These are phyloP conservation scores for Croton setiger DNA, from an alignment of 441 rosid genomes.

Conservation along the genomic window DNA sequence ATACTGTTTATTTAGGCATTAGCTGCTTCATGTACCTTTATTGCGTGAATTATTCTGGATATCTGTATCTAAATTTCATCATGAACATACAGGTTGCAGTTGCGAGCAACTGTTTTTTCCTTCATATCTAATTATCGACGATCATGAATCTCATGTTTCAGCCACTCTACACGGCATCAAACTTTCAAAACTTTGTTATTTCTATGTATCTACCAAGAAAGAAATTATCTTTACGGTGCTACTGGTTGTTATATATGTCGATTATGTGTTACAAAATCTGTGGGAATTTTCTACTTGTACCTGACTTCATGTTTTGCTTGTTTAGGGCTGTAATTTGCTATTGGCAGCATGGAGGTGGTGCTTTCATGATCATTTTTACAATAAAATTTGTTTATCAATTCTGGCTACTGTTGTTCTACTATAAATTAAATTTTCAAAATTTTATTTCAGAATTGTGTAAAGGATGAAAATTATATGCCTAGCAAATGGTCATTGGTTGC, in stretches of 20 bases:
- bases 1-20: neutral
- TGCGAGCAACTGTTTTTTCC: neutral
- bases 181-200: neutral
- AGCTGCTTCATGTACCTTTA: neutral
- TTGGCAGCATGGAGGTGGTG: slow-evolving; percentile 9
- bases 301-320: slow-evolving; percentile 25
- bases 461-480: neutral
- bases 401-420: neutral
- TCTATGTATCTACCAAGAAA: neutral
- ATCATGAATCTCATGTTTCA: neutral
- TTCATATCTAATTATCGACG: neutral
- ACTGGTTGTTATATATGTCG: no score
- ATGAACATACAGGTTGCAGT: neutral
- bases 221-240: neutral
- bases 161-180: neutral
- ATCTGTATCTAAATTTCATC: neutral
- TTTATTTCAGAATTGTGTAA: neutral
- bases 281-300: neutral
- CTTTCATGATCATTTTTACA: neutral
- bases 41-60: neutral
- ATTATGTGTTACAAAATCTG: neutral
- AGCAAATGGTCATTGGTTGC: neutral
- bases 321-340: slow-evolving; percentile 32
- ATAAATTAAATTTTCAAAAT: neutral
- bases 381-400: neutral